Percentiles rank a stretch among this genome's conserved stretches.
phyloP scores from a whole-genome alignment of 176 grass and related monocot species.

The Saccharum spontaneum region DNA sequence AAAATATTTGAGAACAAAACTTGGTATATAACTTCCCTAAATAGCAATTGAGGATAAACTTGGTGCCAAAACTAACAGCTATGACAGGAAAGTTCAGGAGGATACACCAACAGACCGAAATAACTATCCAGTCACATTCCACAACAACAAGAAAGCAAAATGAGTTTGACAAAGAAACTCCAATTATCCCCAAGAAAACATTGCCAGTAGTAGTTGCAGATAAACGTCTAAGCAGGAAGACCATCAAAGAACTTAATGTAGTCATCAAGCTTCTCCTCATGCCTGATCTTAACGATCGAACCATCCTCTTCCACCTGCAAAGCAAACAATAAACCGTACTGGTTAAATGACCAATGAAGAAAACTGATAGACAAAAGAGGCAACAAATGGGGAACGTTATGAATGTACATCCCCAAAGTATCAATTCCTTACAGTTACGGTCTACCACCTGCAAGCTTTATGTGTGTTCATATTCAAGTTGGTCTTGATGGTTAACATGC shows the following conservation, averaged over 20 bases:
- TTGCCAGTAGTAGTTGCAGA: not conserved
- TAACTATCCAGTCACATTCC: not conserved
- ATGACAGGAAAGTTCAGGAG: not conserved
- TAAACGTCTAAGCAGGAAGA: conserved; percentile 37
- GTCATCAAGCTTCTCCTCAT: conserved; percentile 80
- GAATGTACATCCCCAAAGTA: not conserved
- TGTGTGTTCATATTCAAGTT: not conserved
- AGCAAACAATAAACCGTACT: not conserved
- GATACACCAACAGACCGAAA: not conserved
- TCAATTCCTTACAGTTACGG: not conserved
- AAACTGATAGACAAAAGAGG: not conserved
- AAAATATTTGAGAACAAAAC: not conserved
- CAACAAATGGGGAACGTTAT: not conserved
- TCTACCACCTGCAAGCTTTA: not conserved
- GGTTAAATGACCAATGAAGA: not conserved
- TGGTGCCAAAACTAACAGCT: not conserved
- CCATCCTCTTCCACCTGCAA: conserved; percentile 63
- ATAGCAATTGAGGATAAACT: not conserved
- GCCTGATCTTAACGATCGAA: conserved; percentile 76
- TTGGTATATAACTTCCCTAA: not conserved
- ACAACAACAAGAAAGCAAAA: not conserved
- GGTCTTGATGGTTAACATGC: not conserved
- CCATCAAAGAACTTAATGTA: conserved; percentile 89
- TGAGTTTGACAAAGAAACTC: not conserved
- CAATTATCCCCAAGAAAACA: not conserved